Evolutionary conservation across 768 basidiomycete species (phyloP), one percentile per base, ranked within the genome.

Genomic region (Rickenella mellea): DNA sequence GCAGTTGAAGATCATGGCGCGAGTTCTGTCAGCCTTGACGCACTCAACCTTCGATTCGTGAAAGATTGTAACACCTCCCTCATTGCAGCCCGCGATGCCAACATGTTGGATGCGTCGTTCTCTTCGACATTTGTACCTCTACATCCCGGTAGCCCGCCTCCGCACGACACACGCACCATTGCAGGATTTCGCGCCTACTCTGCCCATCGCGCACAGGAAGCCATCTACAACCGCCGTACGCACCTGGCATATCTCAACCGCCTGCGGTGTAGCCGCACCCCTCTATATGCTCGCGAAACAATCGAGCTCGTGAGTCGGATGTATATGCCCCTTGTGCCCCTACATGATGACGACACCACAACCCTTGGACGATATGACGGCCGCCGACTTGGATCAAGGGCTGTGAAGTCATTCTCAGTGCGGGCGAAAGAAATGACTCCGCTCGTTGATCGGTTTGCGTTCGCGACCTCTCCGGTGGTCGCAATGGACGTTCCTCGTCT

Each of bases 391-490:
- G 55, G 72, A 75, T 21, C n/a, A n/a, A n/a, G n/a, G n/a, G 33
- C 33, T 24, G 67, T 94, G 48, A 76, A 74, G 45, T 85, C 90
- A 5, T 79, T 80, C 50, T 61, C 63, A 6, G 57, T 67, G 11
- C 77, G 91, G 10, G 73, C 74, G 2, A 62, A 71, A 31, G 68
- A 73, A 1, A 66, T 82, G 61, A 62, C 67, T 2, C 57, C 59
- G 15, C 47, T 73, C 15, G 60, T 94, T 40, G 74, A 84, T 41
- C 65, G 62, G 19, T 97, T 94, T 54, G 78, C 83, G 1, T 89
- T 89, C 50, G 77, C 75, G 15, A 92, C 91, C 0, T 88, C 92
- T 1, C 53, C 77, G 1, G 88, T 73, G 0, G 80, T 92, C 12
- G 83, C 85, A 10, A 64, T 69, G 22, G 90, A 92, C 58, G 55